Evolutionary conservation across 768 basidiomycete genomes (phyloP).

Genomic region (Kwoniella sp.): DNA sequence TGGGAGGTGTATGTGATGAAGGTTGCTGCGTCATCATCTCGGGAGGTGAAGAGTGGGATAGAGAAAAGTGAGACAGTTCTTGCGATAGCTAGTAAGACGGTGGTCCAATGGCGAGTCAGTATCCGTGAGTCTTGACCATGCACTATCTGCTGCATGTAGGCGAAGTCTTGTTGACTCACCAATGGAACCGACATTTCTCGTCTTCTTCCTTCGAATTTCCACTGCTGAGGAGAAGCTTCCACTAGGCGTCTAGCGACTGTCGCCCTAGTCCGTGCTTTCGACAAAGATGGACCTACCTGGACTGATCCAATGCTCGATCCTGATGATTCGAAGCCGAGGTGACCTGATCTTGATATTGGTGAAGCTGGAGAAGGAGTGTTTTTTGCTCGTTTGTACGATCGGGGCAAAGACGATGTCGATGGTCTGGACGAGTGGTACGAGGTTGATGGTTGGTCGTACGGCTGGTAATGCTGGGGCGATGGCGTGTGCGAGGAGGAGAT

Average conservation of each 20-base stretch:
- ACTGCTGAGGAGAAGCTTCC: constrained; percentile 13
- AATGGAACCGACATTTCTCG: constrained; percentile 48
- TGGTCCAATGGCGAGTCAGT: not conserved
- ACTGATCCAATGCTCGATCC: constrained; percentile 1
- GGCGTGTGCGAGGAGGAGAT: constrained; percentile 6
- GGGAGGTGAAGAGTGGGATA: constrained; percentile 30
- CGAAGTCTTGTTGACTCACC: constrained; percentile 41
- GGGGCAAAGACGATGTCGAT: constrained; percentile 21
- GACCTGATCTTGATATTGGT: not conserved
- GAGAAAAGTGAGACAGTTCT: constrained; percentile 45
- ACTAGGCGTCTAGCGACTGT: constrained; percentile 15
- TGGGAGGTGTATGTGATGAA: constrained; percentile 2
- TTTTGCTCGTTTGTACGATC: constrained; percentile 35
- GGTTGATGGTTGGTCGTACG: not conserved
- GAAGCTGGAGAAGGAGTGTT: constrained; percentile 28
- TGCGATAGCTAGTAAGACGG: constrained; percentile 43
- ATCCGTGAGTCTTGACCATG: not conserved
- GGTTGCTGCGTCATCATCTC: constrained; percentile 2
- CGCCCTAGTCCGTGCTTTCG: constrained; percentile 11
- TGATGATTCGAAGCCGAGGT: constrained; percentile 1
- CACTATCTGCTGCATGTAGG: no score
- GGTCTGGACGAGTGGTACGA: constrained; percentile 21
- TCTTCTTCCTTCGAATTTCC: constrained; percentile 26
- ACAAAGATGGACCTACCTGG: constrained; percentile 4
- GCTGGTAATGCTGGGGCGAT: constrained; percentile 6